Conservation (phyloP, 2,329 filamentous ascomycete genomes). For the Trichoderma atroviride region DNA sequence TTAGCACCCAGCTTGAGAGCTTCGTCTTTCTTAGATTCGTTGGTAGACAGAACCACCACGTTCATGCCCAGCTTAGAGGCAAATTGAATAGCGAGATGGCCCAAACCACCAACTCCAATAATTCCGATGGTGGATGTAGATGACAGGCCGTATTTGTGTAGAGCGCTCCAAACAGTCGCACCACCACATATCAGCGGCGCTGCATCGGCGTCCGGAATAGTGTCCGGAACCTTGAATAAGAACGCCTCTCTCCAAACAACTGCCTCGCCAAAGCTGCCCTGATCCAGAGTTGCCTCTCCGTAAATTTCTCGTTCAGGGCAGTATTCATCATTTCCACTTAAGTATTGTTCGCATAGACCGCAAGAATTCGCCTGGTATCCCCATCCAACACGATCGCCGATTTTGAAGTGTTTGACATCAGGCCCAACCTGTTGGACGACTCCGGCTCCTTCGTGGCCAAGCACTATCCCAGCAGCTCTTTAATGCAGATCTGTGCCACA, state of each 20-base stretch:
- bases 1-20: conserved; percentile 39
- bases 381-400: conserved; percentile 49
- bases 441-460: conserved; percentile 54
- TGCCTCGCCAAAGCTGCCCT: conserved; percentile 51
- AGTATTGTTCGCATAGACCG: conserved; percentile 46
- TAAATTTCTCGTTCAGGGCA: conserved; percentile 45
- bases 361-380: conserved; percentile 43
- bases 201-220: conserved; percentile 48
- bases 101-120: conserved; percentile 58
- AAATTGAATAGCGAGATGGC: conserved; percentile 30
- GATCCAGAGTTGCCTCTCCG: conserved; percentile 44
- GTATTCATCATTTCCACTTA: conserved; percentile 44
- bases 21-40: conserved; percentile 59
- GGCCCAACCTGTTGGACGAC: conserved; percentile 44
- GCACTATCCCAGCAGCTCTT: conserved; percentile 31
- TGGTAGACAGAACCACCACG: conserved; percentile 64
- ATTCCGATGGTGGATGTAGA: conserved; percentile 46
- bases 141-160: conserved; percentile 36
- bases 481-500: conserved; percentile 31
- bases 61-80: conserved; percentile 67
- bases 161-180: conserved; percentile 46
- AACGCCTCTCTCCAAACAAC: conserved; percentile 53
- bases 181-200: conserved; percentile 57
- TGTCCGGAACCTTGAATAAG: conserved; percentile 50
- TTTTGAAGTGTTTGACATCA: conserved; percentile 39